These are phyloP conservation scores for Fusarium nygamai DNA, from an alignment of 2,329 filamentous ascomycete genomes.

Conservation along the genomic window DNA sequence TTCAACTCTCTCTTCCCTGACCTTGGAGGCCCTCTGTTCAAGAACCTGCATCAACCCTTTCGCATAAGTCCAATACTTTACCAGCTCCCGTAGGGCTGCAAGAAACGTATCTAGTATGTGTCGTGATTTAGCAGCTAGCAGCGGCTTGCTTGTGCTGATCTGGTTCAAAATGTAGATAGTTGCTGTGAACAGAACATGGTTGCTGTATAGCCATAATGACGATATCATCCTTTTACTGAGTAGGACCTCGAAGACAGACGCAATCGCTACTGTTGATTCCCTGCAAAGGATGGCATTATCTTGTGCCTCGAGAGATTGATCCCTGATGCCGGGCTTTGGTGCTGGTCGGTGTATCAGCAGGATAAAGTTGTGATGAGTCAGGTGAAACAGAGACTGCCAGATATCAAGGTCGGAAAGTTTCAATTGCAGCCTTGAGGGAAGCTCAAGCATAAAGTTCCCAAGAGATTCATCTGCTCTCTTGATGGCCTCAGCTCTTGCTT, in stretches of 20 bases:
- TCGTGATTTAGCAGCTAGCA: slow-evolving; percentile 2
- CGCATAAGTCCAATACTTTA: slow-evolving; percentile 11
- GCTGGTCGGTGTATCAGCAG: neutral
- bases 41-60: neutral
- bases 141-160: neutral
- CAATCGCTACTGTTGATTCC: neutral
- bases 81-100: neutral
- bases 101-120: neutral
- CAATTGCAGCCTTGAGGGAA: neutral
- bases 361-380: neutral
- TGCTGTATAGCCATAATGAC: slow-evolving; percentile 12
- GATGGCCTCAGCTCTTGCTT: neutral
- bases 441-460: neutral
- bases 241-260: slow-evolving; percentile 2
- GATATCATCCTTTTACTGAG: neutral
- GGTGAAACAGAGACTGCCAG: slow-evolving; percentile 2
- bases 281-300: slow-evolving; percentile 2
- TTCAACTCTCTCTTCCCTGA: neutral
- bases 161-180: slow-evolving; percentile 11
- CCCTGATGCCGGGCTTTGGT: neutral
- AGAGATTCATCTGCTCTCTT: neutral
- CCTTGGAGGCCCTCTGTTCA: neutral
- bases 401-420: neutral
- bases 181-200: slow-evolving; percentile 7
- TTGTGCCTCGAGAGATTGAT: neutral